Conservation (phyloP, 1,139 yeast species). For the Taphrina wiesneri region DNA sequence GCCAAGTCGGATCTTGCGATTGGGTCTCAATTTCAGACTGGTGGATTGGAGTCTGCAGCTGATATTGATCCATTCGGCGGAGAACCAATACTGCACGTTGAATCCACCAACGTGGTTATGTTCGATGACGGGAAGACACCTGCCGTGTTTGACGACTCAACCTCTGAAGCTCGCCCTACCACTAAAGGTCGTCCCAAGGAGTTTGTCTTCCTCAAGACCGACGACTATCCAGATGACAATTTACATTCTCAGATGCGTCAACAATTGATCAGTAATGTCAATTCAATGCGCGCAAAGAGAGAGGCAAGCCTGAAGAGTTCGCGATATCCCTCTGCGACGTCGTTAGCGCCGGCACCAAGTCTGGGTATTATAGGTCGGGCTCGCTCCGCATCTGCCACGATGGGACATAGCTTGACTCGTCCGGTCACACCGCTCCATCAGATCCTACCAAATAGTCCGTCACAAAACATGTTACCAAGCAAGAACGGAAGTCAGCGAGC, state of each 20-base stretch:
- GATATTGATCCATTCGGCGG: not conserved
- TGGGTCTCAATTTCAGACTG: not conserved
- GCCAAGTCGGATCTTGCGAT: not conserved
- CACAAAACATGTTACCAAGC: not conserved
- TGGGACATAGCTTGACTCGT: not conserved
- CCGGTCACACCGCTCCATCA: constrained; percentile 19
- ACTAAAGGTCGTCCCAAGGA: constrained; percentile 7
- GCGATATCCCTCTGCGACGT: not conserved
- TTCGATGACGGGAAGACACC: not conserved
- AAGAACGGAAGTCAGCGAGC: not conserved
- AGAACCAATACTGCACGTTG: not conserved
- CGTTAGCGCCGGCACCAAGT: not conserved
- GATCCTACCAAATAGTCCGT: not conserved
- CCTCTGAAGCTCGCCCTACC: constrained; percentile 1
- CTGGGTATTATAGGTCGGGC: not conserved
- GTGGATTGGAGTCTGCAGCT: constrained; percentile 21
- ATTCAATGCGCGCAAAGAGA: constrained; percentile 11
- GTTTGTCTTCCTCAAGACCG: constrained; percentile 24
- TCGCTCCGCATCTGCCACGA: not conserved
- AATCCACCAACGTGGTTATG: not conserved
- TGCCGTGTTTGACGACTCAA: not conserved
- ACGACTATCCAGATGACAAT: constrained; percentile 13
- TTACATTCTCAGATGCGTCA: constrained; percentile 14
- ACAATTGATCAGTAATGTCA: constrained; percentile 14
- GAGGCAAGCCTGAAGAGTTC: constrained; percentile 9